Percentiles rank a stretch among this genome's conserved stretches.
phyloP scores from a whole-genome alignment of 352 stramenopile genomes.

The Thalassiosira mediterranea region DNA sequence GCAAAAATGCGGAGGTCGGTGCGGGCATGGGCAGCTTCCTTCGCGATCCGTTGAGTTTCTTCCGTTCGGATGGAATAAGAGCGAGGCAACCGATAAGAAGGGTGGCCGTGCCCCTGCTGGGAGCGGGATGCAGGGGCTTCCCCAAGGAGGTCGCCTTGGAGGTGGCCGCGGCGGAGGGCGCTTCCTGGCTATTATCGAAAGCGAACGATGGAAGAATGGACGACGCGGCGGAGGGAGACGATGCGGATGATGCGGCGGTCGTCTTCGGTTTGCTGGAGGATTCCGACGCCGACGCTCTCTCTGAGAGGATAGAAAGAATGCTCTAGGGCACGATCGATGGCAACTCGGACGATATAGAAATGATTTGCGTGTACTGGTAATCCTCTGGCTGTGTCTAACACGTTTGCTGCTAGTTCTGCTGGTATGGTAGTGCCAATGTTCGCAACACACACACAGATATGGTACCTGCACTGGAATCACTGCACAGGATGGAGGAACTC shows the following conservation, averaged over 20 bases:
- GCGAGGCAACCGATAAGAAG: slow-evolving; percentile 7
- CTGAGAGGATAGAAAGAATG: slow-evolving; percentile 8
- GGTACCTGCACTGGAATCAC: too few relatives aligned
- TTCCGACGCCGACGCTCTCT: slow-evolving; percentile 22
- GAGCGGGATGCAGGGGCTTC: slow-evolving; percentile 70
- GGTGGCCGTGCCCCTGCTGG: slow-evolving; percentile 66
- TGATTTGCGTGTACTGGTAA: neutral
- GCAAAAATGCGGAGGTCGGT: neutral
- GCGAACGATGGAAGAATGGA: slow-evolving; percentile 4
- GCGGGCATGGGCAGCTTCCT: neutral
- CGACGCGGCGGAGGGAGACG: neutral
- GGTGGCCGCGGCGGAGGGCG: slow-evolving; percentile 37
- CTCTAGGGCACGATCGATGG: neutral
- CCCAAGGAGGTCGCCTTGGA: slow-evolving; percentile 54
- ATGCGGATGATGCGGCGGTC: slow-evolving; percentile 10
- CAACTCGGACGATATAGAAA: neutral
- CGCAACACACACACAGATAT: too few relatives aligned
- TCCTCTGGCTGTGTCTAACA: too few relatives aligned
- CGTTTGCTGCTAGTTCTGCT: too few relatives aligned
- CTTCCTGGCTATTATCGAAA: slow-evolving; percentile 20
- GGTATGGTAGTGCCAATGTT: too few relatives aligned
- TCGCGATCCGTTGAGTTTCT: slow-evolving; percentile 7
- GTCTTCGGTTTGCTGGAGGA: slow-evolving; percentile 47
- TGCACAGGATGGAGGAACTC: too few relatives aligned
- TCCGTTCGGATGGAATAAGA: too few relatives aligned